Base-by-base conservation (phyloP, 441 rosid genomes). In the Melianthus villosus region DNA sequence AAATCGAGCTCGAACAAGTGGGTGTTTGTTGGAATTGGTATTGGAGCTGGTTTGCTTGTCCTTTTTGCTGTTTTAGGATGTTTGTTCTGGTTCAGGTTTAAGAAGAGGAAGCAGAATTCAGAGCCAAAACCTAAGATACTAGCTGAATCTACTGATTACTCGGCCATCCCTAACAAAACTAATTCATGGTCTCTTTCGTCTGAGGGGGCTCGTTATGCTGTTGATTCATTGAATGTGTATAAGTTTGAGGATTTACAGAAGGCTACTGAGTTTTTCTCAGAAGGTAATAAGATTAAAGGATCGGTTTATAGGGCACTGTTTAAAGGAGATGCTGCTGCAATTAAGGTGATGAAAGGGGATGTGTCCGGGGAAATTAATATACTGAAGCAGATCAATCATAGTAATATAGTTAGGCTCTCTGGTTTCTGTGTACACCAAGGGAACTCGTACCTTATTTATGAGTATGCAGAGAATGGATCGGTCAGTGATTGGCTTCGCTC, bases 381-480 rank as follows among this genome's bases (percentile, higher is more conserved):
- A 12, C 42, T 75, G 41, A 55, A 53, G 56, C 60, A 57, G 50
- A 34, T 63, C 56, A 65, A 63, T 42, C 78, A 75, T 52, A 54
- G 65, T 71, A 68, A 71, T 40, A 40, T 75, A 53, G 61, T 71
- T n/a, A 50, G 42, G 42, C 65, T 68, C 17, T 44, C 4, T 4
- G 78, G 82, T 1, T 39, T 67, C 19, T 68, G 75, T 9, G 54
- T 63, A 48, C 34, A 44, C 25, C 26, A 18, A 0, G 60, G 57
- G 16, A 31, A 46, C 19, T 59, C 41, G 33, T 66, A 50, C 54
- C 63, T 71, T 12, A 57, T 68, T 16, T 71, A 60, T 27, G 69
- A 68, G 52, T 54, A 56, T 36, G 61, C 61, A 69, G 46, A 51
- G 35, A 51, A 64, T 6, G 73, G 69, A 16, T 65, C 75, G n/a